Evolutionary conservation across 2,329 filamentous ascomycete genomes (phyloP).

Genomic region (Lasiodiplodia sp.): DNA sequence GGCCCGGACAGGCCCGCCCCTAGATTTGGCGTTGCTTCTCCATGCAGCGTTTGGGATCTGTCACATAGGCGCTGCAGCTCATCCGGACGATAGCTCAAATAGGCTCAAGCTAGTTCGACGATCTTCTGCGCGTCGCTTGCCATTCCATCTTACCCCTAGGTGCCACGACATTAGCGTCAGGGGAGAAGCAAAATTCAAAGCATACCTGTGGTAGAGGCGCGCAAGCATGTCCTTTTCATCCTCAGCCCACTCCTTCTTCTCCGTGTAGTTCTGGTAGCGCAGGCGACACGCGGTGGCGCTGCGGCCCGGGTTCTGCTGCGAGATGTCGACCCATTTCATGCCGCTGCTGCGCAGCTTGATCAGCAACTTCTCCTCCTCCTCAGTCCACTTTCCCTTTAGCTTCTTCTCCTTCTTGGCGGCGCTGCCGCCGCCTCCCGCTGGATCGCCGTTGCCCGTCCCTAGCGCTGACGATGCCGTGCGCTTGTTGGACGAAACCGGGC

Average conservation of each 20-base stretch:
- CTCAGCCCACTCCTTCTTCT: conserved; percentile 92
- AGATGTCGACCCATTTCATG: conserved; percentile 99
- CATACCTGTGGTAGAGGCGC: conserved; percentile 88
- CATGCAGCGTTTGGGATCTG: neutral
- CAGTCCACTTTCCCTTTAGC: conserved; percentile 88
- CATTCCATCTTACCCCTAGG: conserved; percentile 15
- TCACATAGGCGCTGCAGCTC: neutral
- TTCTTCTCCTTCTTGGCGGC: conserved; percentile 45
- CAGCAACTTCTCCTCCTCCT: conserved; percentile 91
- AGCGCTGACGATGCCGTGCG: conserved; percentile 48
- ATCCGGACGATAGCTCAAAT: conserved; percentile 5
- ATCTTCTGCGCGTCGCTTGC: conserved; percentile 45
- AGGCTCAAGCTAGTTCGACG: conserved; percentile 13
- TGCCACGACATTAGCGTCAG: conserved; percentile 21
- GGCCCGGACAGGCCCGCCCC: neutral
- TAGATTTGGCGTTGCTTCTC: neutral
- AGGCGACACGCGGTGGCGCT: conserved; percentile 94
- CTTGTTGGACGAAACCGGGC: conserved; percentile 38
- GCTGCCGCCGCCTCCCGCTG: conserved; percentile 19
- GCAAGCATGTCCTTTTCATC: conserved; percentile 98
- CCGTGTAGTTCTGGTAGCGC: conserved; percentile 97
- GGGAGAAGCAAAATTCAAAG: conserved; percentile 34
- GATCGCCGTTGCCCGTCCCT: conserved; percentile 40
- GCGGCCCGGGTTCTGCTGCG: conserved; percentile 85
- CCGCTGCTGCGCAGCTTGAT: conserved; percentile 88